These are phyloP conservation scores for Mercurialis annua DNA, from an alignment of 345 rosid genomes.

Conservation along the genomic window DNA sequence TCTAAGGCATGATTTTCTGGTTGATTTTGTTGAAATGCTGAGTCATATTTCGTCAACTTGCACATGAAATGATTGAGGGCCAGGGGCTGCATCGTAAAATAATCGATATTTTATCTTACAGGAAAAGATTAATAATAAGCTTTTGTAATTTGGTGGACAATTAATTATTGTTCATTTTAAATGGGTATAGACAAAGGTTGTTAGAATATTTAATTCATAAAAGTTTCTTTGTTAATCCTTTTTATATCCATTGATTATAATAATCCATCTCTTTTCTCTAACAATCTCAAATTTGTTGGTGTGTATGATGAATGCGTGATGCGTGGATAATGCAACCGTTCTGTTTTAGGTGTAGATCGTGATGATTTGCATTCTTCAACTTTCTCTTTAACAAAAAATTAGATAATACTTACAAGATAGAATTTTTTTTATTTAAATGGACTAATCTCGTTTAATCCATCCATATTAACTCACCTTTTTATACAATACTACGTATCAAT, in stretches of 20 bases:
- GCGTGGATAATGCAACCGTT: too few relatives aligned
- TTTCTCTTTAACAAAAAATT: background rate
- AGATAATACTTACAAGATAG: too few relatives aligned
- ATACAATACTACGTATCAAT: too few relatives aligned
- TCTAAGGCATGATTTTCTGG: background rate
- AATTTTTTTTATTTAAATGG: too few relatives aligned
- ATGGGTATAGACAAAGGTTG: background rate
- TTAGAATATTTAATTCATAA: background rate
- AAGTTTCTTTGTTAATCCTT: background rate
- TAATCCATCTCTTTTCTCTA: too few relatives aligned
- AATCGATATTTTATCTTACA: background rate
- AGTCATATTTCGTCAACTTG: background rate
- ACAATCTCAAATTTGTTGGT: background rate
- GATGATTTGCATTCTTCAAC: background rate
- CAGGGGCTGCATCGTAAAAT: background rate
- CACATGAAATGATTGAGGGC: background rate
- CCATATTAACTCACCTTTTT: too few relatives aligned
- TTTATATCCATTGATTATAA: background rate
- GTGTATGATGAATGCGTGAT: background rate
- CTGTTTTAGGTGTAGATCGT: background rate
- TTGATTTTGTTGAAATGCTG: background rate
- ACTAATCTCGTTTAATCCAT: too few relatives aligned
- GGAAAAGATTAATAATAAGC: background rate
- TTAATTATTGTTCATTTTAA: background rate
- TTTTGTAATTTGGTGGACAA: background rate